Conservation (phyloP, 345 rosid genomes). For the Ceriops zippeliana region DNA sequence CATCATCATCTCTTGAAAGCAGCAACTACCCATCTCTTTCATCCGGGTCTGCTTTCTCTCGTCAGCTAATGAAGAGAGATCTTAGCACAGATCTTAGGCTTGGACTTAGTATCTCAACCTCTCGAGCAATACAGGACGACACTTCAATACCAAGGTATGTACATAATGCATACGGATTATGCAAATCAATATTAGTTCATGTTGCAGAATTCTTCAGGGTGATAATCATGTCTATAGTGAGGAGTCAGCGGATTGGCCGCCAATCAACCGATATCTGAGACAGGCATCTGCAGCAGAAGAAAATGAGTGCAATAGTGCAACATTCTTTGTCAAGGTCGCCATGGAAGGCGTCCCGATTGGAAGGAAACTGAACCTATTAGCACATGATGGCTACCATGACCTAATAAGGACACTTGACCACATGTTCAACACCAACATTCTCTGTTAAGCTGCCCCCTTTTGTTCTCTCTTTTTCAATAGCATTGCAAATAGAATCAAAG, state of each 20-base stretch:
- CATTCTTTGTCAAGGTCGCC: constrained; percentile 85
- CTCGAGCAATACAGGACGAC: constrained; percentile 20
- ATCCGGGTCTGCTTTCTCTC: constrained; percentile 22
- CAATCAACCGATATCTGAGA: constrained; percentile 20
- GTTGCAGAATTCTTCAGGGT: not conserved
- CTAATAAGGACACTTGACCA: constrained; percentile 67
- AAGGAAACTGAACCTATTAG: constrained; percentile 73
- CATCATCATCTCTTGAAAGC: constrained; percentile 44
- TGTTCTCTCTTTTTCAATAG: not conserved
- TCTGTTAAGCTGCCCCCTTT: constrained; percentile 43
- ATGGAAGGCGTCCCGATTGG: constrained; percentile 97
- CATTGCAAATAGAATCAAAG: not conserved
- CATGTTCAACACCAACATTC: constrained; percentile 76
- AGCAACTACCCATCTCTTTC: constrained; percentile 39
- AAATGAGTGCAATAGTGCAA: constrained; percentile 58
- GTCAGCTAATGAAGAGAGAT: constrained; percentile 21
- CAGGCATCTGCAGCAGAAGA: constrained; percentile 44
- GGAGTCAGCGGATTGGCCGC: constrained; percentile 43
- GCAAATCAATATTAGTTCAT: not conserved
- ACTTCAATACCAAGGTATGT: constrained; percentile 28
- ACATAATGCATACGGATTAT: not conserved
- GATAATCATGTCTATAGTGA: constrained; percentile 22
- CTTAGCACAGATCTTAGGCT: constrained; percentile 77
- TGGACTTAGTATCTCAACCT: constrained; percentile 53
- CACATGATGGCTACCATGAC: constrained; percentile 68